phyloP scores from a whole-genome alignment of 2,329 filamentous ascomycete species.

The Arthrobotrys sphaeroides region DNA sequence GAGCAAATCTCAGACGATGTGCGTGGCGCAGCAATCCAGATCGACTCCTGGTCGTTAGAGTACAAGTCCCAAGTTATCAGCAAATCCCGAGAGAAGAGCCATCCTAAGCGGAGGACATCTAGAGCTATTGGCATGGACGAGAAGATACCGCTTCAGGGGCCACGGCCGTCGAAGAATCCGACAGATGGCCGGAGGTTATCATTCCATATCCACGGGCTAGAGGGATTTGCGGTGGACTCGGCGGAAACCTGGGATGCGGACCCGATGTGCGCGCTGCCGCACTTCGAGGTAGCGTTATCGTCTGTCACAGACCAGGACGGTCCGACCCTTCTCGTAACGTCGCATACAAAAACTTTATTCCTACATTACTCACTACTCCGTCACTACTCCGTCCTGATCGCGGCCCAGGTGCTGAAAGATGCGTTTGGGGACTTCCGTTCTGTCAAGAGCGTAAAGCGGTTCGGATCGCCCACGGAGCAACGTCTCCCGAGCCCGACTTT shows the following conservation, averaged over 20 bases:
- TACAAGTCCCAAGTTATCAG: constrained; percentile 85
- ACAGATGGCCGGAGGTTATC: constrained; percentile 84
- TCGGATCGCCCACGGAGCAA: constrained; percentile 12
- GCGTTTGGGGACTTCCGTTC: constrained; percentile 66
- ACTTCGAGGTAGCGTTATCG: constrained; percentile 85
- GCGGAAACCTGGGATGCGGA: constrained; percentile 84
- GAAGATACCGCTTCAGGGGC: constrained; percentile 61
- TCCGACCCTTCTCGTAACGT: constrained; percentile 85
- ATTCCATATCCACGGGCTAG: constrained; percentile 81
- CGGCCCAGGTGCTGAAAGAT: constrained; percentile 76
- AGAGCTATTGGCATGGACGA: constrained; percentile 61
- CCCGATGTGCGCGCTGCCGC: constrained; percentile 84
- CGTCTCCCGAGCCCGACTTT: constrained; percentile 17
- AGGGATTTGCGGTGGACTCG: constrained; percentile 89
- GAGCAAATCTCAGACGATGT: constrained; percentile 81
- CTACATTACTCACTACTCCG: constrained; percentile 92
- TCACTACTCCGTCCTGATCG: constrained; percentile 88
- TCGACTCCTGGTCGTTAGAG: constrained; percentile 87
- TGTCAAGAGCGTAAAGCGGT: neutral
- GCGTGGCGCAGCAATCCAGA: constrained; percentile 82
- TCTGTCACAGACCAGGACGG: constrained; percentile 87
- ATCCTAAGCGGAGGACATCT: constrained; percentile 72
- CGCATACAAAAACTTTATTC: constrained; percentile 79
- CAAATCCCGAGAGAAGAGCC: constrained; percentile 66
- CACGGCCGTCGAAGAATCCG: constrained; percentile 62